phyloP scores from a whole-genome alignment of 2,329 filamentous ascomycete species.

The Tolypocladium paradoxum region DNA sequence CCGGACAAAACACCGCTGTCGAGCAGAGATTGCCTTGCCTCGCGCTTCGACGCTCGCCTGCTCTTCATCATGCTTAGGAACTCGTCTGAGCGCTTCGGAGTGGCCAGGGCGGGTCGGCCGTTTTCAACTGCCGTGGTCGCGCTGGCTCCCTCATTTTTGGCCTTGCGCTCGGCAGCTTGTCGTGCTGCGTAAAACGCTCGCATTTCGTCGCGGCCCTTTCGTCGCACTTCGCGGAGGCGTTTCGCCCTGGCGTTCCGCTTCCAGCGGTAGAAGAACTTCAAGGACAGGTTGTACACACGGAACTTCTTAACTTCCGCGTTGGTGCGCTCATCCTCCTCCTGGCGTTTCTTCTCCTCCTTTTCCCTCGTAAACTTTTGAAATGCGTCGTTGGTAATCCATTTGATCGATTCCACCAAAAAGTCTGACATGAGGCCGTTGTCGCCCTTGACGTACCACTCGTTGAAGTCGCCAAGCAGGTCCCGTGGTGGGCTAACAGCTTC shows the following conservation, averaged over 20 bases:
- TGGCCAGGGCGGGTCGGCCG: slow-evolving; percentile 14
- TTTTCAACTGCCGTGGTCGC: neutral
- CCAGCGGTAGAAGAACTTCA: slow-evolving; percentile 50
- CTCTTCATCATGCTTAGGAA: slow-evolving; percentile 21
- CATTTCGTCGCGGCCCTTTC: slow-evolving; percentile 39
- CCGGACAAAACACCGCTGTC: slow-evolving; percentile 32
- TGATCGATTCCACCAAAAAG: slow-evolving; percentile 34
- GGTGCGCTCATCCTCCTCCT: slow-evolving; percentile 37
- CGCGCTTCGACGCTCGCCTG: slow-evolving; percentile 16
- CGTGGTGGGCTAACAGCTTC: slow-evolving; percentile 11
- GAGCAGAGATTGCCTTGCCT: slow-evolving; percentile 26
- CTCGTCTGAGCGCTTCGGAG: slow-evolving; percentile 20
- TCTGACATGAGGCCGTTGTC: slow-evolving; percentile 43
- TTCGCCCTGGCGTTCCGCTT: slow-evolving; percentile 35
- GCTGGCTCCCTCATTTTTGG: slow-evolving; percentile 18
- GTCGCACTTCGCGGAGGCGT: slow-evolving; percentile 38
- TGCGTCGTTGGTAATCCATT: slow-evolving; percentile 30
- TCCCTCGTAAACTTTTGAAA: slow-evolving; percentile 30
- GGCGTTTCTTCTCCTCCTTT: slow-evolving; percentile 28
- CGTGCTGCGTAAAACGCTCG: slow-evolving; percentile 32
- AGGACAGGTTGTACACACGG: slow-evolving; percentile 34
- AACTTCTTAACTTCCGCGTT: slow-evolving; percentile 37
- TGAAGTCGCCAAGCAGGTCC: slow-evolving; percentile 37
- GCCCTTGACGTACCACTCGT: slow-evolving; percentile 43
- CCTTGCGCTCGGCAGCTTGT: slow-evolving; percentile 18